Conservation (phyloP, 345 rosid genomes). For the Populus pruinosa region DNA sequence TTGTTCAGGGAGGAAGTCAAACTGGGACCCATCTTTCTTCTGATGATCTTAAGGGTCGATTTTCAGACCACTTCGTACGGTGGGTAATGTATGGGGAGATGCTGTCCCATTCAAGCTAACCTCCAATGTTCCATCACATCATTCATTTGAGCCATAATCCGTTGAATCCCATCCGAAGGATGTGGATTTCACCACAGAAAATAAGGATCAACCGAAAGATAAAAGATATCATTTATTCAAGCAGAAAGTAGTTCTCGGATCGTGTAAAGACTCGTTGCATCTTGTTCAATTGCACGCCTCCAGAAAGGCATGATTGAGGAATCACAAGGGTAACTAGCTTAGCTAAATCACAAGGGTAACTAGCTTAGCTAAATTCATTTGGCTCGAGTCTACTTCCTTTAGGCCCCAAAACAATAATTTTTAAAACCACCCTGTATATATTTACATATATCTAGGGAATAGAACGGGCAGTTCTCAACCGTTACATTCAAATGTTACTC, state of each 20-base stretch:
- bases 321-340: constrained; percentile 14
- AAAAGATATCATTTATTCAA: neutral
- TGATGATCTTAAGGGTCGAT: constrained; percentile 23
- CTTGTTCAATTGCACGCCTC: constrained; percentile 5
- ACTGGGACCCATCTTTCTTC: constrained; percentile 8
- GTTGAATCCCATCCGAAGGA: constrained; percentile 57
- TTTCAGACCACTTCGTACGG: constrained; percentile 45
- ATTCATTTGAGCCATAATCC: constrained; percentile 10
- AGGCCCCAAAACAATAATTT: neutral
- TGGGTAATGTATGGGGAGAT: constrained; percentile 72
- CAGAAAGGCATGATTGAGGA: constrained; percentile 3
- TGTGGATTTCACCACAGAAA: constrained; percentile 27
- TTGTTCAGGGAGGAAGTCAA: constrained; percentile 42
- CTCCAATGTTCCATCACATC: constrained; percentile 1
- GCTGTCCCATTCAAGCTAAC: constrained; percentile 24
- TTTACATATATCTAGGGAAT: neutral
- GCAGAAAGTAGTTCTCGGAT: neutral
- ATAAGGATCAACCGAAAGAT: constrained; percentile 5
- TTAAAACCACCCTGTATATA: constrained; percentile 27
- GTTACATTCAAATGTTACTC: neutral
- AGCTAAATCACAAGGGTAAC: constrained; percentile 16
- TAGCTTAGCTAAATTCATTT: constrained; percentile 16
- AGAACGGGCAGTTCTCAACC: neutral
- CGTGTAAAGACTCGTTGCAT: neutral
- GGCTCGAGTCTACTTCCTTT: neutral